These are phyloP conservation scores for Datisca glomerata DNA, from an alignment of 306 rosid genomes.

Conservation along the genomic window DNA sequence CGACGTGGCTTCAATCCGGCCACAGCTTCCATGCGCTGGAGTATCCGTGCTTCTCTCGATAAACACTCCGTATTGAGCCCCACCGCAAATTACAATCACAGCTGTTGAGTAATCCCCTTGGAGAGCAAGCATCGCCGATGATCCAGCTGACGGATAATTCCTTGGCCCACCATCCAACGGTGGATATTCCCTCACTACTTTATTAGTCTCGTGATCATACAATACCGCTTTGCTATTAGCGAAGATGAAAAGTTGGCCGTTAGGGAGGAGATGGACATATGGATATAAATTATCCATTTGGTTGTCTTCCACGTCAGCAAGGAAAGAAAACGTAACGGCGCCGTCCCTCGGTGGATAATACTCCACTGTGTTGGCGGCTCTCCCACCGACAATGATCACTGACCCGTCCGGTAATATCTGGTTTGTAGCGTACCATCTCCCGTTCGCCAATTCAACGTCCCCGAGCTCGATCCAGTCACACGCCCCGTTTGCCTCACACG, in stretches of 20 bases:
- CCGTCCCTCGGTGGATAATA: constrained; percentile 54
- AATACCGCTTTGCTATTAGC: constrained; percentile 61
- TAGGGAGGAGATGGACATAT: constrained; percentile 73
- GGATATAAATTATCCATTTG: constrained; percentile 89
- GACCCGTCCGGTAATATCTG: constrained; percentile 77
- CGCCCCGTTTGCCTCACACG: constrained; percentile 27
- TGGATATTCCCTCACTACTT: constrained; percentile 31
- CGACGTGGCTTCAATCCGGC: constrained; percentile 41
- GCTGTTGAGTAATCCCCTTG: constrained; percentile 40
- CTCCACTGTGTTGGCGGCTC: constrained; percentile 55
- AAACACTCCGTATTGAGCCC: constrained; percentile 77
- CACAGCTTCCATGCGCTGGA: constrained; percentile 74
- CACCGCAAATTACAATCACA: constrained; percentile 63
- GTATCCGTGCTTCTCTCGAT: constrained; percentile 28
- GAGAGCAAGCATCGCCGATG: constrained; percentile 58
- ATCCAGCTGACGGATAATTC: constrained; percentile 88
- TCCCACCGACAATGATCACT: constrained; percentile 58
- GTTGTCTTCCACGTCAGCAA: constrained; percentile 42
- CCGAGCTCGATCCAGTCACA: constrained; percentile 74
- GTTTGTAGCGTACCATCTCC: constrained; percentile 73
- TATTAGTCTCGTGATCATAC: constrained; percentile 26
- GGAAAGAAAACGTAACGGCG: constrained; percentile 50
- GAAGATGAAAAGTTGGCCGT: constrained; percentile 64
- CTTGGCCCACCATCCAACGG: constrained; percentile 73
- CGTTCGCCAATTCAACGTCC: constrained; percentile 36